Evolutionary conservation across 345 rosid genomes (phyloP).

Genomic region (Euphorbia lathyris): DNA sequence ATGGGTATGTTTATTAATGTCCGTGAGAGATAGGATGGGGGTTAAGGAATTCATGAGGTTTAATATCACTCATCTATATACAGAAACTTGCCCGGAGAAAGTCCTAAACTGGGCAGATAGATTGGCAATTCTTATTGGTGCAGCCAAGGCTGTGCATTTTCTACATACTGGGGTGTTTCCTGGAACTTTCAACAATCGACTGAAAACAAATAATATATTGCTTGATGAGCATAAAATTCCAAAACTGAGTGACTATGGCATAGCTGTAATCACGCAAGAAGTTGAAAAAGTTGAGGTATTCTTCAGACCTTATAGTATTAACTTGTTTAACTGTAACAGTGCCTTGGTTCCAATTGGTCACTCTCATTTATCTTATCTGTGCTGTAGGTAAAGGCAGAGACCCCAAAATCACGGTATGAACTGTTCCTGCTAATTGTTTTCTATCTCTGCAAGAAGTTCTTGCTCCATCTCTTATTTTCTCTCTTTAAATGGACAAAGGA

Average conservation of each 20-base stretch:
- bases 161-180: slow-evolving; percentile 86
- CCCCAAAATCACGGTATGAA: slow-evolving; percentile 49
- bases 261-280: slow-evolving; percentile 65
- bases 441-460: neutral
- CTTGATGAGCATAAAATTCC: slow-evolving; percentile 84
- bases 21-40: neutral
- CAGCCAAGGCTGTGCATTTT: slow-evolving; percentile 94
- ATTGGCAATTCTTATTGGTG: slow-evolving; percentile 69
- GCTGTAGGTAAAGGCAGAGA: slow-evolving; percentile 66
- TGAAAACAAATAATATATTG: slow-evolving; percentile 76
- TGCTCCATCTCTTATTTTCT: neutral
- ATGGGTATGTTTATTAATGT: neutral
- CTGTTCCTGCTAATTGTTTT: neutral
- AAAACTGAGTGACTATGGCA: slow-evolving; percentile 95
- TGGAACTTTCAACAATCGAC: slow-evolving; percentile 61
- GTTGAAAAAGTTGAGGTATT: slow-evolving; percentile 64
- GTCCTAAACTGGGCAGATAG: slow-evolving; percentile 83
- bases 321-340: slow-evolving; percentile 11
- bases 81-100: slow-evolving; percentile 70
- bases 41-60: neutral
- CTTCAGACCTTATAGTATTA: slow-evolving; percentile 1
- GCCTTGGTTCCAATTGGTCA: slow-evolving; percentile 16
- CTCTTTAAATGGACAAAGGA: neutral
- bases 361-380: slow-evolving; percentile 16
- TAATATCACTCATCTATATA: slow-evolving; percentile 7